A percentile compares a stretch with the other conserved stretches of the same genome.
phyloP scores from a whole-genome alignment of 2,329 filamentous ascomycete species.

The Huntiella bhutanensis region DNA sequence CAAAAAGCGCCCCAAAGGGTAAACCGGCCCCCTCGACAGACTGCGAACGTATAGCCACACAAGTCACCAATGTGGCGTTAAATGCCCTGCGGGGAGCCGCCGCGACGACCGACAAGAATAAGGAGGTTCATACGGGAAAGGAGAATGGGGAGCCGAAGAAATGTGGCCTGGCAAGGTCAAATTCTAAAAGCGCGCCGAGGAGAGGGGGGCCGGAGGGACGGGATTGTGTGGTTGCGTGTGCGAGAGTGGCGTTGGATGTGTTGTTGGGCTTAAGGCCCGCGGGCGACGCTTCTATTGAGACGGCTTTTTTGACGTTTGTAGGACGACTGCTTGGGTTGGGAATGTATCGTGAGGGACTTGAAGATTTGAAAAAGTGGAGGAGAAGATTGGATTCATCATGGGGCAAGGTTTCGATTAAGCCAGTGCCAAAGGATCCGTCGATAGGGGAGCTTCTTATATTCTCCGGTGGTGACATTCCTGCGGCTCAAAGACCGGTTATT shows the following conservation, averaged over 20 bases:
- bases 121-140: neutral
- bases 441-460: conserved; percentile 41
- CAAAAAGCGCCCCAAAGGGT: conserved; percentile 15
- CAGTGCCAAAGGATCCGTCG: conserved; percentile 16
- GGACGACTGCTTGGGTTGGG: conserved; percentile 46
- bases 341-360: conserved; percentile 47
- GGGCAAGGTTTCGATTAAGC: conserved; percentile 18
- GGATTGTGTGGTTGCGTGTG: conserved; percentile 45
- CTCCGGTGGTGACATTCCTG: conserved; percentile 23
- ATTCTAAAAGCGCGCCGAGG: neutral
- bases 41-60: conserved; percentile 48
- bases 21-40: conserved; percentile 27
- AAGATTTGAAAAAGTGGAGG: conserved; percentile 49
- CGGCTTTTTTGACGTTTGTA: conserved; percentile 50
- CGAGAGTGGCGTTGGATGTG: conserved; percentile 45
- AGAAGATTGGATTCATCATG: conserved; percentile 31
- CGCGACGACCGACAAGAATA: neutral
- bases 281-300: conserved; percentile 46
- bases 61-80: conserved; percentile 51
- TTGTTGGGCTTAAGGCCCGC: conserved; percentile 20
- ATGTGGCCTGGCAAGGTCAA: neutral
- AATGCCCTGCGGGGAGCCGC: conserved; percentile 46
- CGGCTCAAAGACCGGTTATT: conserved; percentile 32
- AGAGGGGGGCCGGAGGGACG: neutral
- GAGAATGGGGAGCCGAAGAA: neutral